A percentile compares a stretch with the other conserved stretches of the same genome.
Conservation (phyloP, 2,329 filamentous ascomycete species). For the Cryphonectria carpinicola region DNA sequence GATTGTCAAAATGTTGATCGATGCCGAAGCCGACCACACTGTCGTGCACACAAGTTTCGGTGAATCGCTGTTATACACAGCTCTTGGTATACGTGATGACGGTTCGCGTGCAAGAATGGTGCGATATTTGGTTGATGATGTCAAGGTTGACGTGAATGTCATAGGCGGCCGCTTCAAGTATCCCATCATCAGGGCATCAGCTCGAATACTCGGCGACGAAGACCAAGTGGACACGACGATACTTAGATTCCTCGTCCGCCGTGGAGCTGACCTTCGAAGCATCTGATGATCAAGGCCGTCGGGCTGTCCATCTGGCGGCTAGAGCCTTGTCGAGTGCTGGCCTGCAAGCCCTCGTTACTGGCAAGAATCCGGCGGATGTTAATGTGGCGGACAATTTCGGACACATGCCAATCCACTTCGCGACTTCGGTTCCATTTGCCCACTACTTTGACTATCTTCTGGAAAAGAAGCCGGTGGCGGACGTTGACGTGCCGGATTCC, state of each 20-base stretch:
- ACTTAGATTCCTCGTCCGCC: not conserved
- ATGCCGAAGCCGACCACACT: not conserved
- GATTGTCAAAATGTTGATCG: not conserved
- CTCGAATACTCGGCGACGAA: not conserved
- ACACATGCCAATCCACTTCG: not conserved
- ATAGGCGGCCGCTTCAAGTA: not conserved
- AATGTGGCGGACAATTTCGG: not conserved
- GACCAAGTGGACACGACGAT: not conserved
- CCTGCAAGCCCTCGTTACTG: not conserved
- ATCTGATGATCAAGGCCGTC: not conserved
- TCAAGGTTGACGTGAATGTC: not conserved
- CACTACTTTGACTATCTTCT: not conserved
- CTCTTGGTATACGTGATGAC: not conserved
- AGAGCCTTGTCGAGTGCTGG: accelerated
- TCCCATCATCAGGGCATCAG: not conserved
- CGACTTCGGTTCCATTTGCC: not conserved
- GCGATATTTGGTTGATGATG: not conserved
- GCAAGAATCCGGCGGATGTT: not conserved
- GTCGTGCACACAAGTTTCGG: not conserved
- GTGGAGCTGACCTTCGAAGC: not conserved
- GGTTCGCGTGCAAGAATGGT: not conserved
- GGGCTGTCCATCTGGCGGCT: not conserved
- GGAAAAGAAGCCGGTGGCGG: not conserved
- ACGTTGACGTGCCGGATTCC: not conserved
- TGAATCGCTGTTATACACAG: not conserved